Conservation (phyloP, 202 grass and related monocot species). For the Eragrostis tef region DNA sequence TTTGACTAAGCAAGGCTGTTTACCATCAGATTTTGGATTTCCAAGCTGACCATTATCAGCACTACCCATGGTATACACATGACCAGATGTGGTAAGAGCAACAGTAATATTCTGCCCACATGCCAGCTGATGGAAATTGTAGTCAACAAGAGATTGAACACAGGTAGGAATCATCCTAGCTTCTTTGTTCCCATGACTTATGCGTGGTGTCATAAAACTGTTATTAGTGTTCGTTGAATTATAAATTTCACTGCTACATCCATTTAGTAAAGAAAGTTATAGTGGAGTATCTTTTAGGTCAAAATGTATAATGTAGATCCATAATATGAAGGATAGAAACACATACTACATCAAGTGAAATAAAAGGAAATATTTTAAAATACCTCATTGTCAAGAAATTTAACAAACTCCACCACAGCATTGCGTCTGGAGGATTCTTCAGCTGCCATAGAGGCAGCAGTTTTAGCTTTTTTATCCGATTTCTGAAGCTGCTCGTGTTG, state of each 20-base stretch:
- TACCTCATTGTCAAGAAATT: slow-evolving; percentile 66
- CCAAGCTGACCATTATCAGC: slow-evolving; percentile 77
- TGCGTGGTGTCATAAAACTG: neutral
- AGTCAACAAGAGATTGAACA: slow-evolving; percentile 66
- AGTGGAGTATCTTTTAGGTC: neutral
- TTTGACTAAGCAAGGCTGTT: slow-evolving; percentile 62
- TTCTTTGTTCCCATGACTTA: slow-evolving; percentile 85
- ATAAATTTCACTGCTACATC: no score
- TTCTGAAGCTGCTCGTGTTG: slow-evolving; percentile 69
- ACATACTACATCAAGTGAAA: no score
- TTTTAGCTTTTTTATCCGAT: slow-evolving; percentile 56
- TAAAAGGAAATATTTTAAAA: no score
- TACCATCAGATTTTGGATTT: slow-evolving; percentile 68
- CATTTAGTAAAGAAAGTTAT: neutral
- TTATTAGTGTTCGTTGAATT: no score
- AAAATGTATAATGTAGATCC: neutral
- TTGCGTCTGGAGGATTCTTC: slow-evolving; percentile 64
- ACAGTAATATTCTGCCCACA: slow-evolving; percentile 83
- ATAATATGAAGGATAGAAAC: slow-evolving; percentile 12
- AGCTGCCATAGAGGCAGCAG: slow-evolving; percentile 52
- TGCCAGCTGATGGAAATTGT: slow-evolving; percentile 83
- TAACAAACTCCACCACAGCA: slow-evolving; percentile 64
- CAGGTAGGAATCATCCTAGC: slow-evolving; percentile 70
- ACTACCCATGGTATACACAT: slow-evolving; percentile 89
- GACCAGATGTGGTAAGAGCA: slow-evolving; percentile 72